phyloP scores from a whole-genome alignment of 768 basidiomycete species.

The Tylopilus sp. region DNA sequence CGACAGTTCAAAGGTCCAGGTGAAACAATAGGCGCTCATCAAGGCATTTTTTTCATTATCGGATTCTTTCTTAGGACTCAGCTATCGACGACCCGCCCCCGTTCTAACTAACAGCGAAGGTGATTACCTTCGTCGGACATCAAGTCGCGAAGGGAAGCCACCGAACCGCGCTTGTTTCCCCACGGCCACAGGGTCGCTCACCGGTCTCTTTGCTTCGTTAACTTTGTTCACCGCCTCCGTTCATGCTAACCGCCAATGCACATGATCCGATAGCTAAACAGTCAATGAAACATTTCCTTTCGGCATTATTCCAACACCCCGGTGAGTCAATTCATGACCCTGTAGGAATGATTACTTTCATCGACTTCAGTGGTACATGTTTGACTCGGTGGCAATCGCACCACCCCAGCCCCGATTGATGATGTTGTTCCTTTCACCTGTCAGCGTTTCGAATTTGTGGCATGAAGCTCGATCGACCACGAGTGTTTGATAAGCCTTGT shows the following conservation, averaged over 20 bases:
- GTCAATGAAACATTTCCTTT: neutral
- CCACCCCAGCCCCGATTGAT: neutral
- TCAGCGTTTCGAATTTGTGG: neutral
- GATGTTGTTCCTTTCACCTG: neutral
- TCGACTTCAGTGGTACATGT: neutral
- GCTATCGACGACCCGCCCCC: neutral
- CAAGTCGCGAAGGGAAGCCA: conserved; percentile 17
- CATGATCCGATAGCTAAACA: neutral
- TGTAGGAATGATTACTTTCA: neutral
- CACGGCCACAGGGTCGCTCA: too few relatives aligned
- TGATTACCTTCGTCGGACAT: conserved; percentile 25
- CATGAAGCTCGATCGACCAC: too few relatives aligned
- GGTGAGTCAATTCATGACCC: neutral
- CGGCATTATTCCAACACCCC: neutral
- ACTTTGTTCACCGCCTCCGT: neutral
- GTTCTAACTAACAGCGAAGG: conserved; percentile 19
- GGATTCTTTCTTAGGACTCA: conserved; percentile 20
- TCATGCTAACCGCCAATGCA: neutral
- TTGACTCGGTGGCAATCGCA: neutral
- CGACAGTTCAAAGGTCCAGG: conserved; percentile 10
- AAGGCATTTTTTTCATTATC: neutral
- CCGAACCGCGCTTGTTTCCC: too few relatives aligned
- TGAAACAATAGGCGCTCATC: conserved; percentile 17
- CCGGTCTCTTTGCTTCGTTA: too few relatives aligned
- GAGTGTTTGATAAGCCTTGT: too few relatives aligned